These are phyloP conservation scores for Acanthamoeba triangularis DNA, from an alignment of 208 protist species.

Conservation along the genomic window DNA sequence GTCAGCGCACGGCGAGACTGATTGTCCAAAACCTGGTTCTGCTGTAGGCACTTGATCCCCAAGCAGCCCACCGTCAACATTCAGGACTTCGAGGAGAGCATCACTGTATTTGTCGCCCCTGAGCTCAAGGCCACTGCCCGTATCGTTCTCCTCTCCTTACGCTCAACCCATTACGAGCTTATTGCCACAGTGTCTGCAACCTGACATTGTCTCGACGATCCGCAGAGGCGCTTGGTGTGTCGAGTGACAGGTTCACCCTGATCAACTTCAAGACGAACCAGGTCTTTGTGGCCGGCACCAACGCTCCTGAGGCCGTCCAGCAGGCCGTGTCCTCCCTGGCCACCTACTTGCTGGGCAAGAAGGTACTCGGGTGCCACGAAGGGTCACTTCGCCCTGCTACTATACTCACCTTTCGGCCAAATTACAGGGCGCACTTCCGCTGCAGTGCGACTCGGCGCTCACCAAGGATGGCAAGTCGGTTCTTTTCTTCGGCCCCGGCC, in stretches of 20 bases:
- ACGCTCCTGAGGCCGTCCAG: constrained; percentile 60
- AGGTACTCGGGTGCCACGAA: constrained; percentile 10
- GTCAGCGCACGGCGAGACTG: background rate
- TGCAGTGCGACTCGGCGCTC: constrained; percentile 63
- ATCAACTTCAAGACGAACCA: constrained; percentile 75
- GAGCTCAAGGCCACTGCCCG: constrained; percentile 28
- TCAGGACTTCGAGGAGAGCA: constrained; percentile 74
- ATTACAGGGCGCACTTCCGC: constrained; percentile 37
- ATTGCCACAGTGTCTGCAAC: background rate
- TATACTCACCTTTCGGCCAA: background rate
- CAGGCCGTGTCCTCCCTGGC: constrained; percentile 60
- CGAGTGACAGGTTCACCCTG: constrained; percentile 62
- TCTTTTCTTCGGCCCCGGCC: constrained; percentile 27
- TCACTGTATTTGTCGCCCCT: constrained; percentile 71
- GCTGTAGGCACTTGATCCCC: constrained; percentile 54
- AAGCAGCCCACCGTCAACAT: background rate
- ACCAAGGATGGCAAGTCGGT: constrained; percentile 68
- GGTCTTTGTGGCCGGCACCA: constrained; percentile 65
- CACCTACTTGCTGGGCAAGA: constrained; percentile 49
- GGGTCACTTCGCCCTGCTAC: no score
- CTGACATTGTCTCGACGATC: background rate
- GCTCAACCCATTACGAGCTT: background rate
- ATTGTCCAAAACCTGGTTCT: background rate
- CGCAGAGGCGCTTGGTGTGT: constrained; percentile 26
- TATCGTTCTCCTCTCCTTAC: background rate